Evolutionary conservation across 768 basidiomycete species (phyloP).

Genomic region (Calocybe indica): DNA sequence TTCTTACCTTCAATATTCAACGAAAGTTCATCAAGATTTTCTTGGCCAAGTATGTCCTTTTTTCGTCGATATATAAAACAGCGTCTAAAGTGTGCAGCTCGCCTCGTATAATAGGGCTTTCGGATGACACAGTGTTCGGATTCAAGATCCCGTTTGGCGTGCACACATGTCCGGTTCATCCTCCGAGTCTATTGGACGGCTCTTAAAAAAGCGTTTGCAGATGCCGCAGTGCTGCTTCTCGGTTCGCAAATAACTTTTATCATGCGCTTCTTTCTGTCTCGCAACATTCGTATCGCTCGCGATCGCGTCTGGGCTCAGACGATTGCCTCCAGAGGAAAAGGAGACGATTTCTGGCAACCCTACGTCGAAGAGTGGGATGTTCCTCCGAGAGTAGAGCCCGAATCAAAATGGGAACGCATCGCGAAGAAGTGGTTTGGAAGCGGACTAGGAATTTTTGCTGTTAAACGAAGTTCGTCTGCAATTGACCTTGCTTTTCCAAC

Average conservation of each 20-base stretch:
- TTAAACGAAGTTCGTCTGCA: constrained; percentile 37
- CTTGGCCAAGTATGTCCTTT: constrained; percentile 47
- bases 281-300: constrained; percentile 77
- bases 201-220: constrained; percentile 26
- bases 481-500: not conserved
- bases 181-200: not conserved
- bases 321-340: constrained; percentile 76
- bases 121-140: constrained; percentile 60
- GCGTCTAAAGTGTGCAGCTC: constrained; percentile 33
- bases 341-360: constrained; percentile 75
- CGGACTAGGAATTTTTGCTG: constrained; percentile 32
- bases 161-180: constrained; percentile 52
- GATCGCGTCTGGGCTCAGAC: constrained; percentile 80
- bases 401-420: constrained; percentile 21
- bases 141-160: constrained; percentile 59
- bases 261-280: constrained; percentile 75
- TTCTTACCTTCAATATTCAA: constrained; percentile 69
- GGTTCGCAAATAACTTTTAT: constrained; percentile 72
- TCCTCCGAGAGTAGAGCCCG: constrained; percentile 37
- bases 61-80: not conserved
- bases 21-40: constrained; percentile 59
- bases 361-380: constrained; percentile 79
- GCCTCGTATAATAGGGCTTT: constrained; percentile 55
- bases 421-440: constrained; percentile 29
- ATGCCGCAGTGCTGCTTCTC: constrained; percentile 69